phyloP scores from a whole-genome alignment of 1,284 basidiomycete genomes.

The Termitomyces sp. region DNA sequence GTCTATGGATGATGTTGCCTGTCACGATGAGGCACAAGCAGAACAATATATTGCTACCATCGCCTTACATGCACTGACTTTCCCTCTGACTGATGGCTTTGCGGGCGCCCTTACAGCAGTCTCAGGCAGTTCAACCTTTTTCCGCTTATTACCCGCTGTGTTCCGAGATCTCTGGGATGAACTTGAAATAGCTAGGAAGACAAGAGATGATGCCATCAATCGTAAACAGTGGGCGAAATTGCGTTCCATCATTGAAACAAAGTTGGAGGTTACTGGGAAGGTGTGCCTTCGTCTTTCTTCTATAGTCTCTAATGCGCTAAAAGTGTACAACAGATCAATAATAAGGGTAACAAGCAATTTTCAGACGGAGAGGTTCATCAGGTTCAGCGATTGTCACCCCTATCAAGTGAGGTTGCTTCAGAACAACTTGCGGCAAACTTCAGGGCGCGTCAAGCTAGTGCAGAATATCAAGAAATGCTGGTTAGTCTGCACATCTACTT shows the following conservation, averaged over 20 bases:
- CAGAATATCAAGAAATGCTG: conserved; percentile 84
- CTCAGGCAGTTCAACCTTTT: conserved; percentile 50
- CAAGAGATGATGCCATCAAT: conserved; percentile 61
- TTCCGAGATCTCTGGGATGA: conserved; percentile 95
- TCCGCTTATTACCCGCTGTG: conserved; percentile 72
- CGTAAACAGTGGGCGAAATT: conserved; percentile 70
- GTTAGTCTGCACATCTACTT: conserved; percentile 41
- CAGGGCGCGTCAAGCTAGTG: conserved; percentile 51
- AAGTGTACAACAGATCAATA: conserved; percentile 19
- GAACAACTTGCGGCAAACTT: conserved; percentile 60
- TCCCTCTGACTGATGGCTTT: conserved; percentile 59
- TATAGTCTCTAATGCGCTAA: conserved; percentile 4
- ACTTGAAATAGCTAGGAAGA: conserved; percentile 65
- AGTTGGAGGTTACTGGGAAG: conserved; percentile 40
- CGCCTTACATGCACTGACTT: conserved; percentile 76
- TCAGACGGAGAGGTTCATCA: conserved; percentile 16
- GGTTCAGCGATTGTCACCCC: conserved; percentile 7
- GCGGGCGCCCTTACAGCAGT: conserved; percentile 38
- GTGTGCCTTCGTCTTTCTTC: conserved; percentile 26
- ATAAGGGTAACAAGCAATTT: conserved; percentile 27
- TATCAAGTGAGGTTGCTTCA: conserved; percentile 26
- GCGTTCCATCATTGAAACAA: conserved; percentile 55
- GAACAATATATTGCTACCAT: conserved; percentile 89
- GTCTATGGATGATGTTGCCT: conserved; percentile 84
- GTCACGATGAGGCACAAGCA: conserved; percentile 74